These are phyloP conservation scores for Diversispora epigaea DNA, from an alignment of 192 early-diverging fungal genomes.

Conservation along the genomic window DNA sequence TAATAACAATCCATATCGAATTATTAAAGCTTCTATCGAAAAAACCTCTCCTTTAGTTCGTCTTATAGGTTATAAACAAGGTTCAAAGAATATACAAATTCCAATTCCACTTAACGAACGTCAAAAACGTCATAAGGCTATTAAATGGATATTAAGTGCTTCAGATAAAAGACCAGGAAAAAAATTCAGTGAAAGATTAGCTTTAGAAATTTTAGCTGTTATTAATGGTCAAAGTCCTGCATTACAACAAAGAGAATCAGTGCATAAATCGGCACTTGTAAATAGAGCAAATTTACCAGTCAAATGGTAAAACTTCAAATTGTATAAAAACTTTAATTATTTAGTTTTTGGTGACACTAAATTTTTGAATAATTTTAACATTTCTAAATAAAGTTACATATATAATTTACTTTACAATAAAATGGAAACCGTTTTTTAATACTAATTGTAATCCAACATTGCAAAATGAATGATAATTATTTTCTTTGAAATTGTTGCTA, in stretches of 20 bases:
- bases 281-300: slow-evolving; percentile 73
- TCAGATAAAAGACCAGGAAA: slow-evolving; percentile 63
- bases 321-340: background rate
- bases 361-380: background rate
- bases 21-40: slow-evolving; percentile 73
- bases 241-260: slow-evolving; percentile 68
- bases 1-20: slow-evolving; percentile 61
- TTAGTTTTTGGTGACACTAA: background rate
- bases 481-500: too few relatives aligned
- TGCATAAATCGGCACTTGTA: slow-evolving; percentile 80
- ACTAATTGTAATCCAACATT: too few relatives aligned
- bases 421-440: too few relatives aligned
- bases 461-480: too few relatives aligned
- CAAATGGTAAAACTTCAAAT: slow-evolving; percentile 39
- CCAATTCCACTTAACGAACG: slow-evolving; percentile 77
- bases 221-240: slow-evolving; percentile 68
- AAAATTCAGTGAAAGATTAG: slow-evolving; percentile 68
- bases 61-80: slow-evolving; percentile 66
- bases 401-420: too few relatives aligned
- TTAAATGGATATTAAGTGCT: slow-evolving; percentile 85
- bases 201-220: slow-evolving; percentile 78
- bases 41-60: slow-evolving; percentile 74
- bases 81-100: slow-evolving; percentile 78
- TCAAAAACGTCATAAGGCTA: slow-evolving; percentile 73
- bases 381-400: too few relatives aligned